Conservation (phyloP, 2,329 filamentous ascomycete species). For the Cadophora sp. region DNA sequence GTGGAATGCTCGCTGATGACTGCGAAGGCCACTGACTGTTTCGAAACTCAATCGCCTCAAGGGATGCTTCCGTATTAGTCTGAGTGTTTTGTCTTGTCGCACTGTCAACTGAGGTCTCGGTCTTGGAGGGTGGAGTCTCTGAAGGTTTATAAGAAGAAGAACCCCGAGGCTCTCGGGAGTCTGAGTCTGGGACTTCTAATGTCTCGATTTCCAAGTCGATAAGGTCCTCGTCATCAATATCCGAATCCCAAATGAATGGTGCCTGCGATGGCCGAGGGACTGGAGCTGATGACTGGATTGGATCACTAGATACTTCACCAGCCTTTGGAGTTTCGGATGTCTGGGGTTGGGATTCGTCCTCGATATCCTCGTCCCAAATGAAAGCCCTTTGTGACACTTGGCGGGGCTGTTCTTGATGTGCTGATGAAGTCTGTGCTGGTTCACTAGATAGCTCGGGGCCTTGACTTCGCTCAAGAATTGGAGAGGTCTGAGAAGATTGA, state of each 20-base stretch:
- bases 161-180: constrained; percentile 35
- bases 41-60: constrained; percentile 14
- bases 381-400: constrained; percentile 15
- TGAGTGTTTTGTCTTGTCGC: constrained; percentile 6
- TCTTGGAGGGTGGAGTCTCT: constrained; percentile 19
- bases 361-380: constrained; percentile 37
- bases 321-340: not conserved
- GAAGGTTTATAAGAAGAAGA: constrained; percentile 29
- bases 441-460: not conserved
- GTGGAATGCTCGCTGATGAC: not conserved
- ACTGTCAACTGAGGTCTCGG: not conserved
- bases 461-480: not conserved
- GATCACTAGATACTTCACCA: not conserved
- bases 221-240: constrained; percentile 1
- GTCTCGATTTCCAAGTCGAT: not conserved
- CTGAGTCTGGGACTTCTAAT: constrained; percentile 28
- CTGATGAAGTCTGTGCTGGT: constrained; percentile 16
- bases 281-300: not conserved
- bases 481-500: not conserved
- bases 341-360: not conserved
- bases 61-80: constrained; percentile 1
- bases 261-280: not conserved
- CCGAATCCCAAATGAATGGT: constrained; percentile 4
- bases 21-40: not conserved
- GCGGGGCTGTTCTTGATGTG: not conserved